Evolutionary conservation across 2,329 filamentous ascomycete species (phyloP).

Genomic region (Zymoseptoria tritici): DNA sequence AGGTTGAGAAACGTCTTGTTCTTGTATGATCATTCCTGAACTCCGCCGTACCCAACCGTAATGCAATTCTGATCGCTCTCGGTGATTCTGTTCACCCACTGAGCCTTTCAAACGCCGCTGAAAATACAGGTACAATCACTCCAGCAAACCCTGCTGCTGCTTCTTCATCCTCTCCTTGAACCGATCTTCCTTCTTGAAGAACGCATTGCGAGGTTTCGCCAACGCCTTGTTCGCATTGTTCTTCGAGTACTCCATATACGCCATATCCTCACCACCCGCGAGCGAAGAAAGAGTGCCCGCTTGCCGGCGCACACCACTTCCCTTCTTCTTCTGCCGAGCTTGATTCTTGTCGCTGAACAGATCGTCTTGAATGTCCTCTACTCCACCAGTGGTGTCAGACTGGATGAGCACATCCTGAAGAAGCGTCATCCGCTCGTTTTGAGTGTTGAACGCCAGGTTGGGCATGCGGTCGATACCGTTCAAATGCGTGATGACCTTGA

Average conservation of each 20-base stretch:
- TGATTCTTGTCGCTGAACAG: constrained; percentile 53
- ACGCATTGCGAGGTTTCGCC: constrained; percentile 37
- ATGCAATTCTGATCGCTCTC: not conserved
- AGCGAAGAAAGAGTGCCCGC: constrained; percentile 80
- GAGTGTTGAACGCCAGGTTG: constrained; percentile 69
- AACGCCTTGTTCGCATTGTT: constrained; percentile 40
- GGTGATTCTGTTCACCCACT: not conserved
- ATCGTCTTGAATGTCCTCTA: constrained; percentile 63
- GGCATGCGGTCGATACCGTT: constrained; percentile 82
- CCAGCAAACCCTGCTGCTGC: not conserved
- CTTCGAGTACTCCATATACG: constrained; percentile 53
- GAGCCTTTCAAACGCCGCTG: not conserved
- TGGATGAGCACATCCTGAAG: constrained; percentile 84
- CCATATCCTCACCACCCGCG: constrained; percentile 91
- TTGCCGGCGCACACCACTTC: constrained; percentile 62
- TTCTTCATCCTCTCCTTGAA: constrained; percentile 25
- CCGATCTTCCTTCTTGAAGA: constrained; percentile 38
- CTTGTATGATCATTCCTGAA: not conserved
- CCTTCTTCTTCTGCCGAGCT: constrained; percentile 32
- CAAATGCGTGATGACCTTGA: constrained; percentile 96
- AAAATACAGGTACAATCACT: not conserved
- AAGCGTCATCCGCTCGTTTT: constrained; percentile 74
- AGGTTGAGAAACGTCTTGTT: too few species aligned
- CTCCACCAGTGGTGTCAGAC: constrained; percentile 65
- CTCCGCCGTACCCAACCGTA: not conserved